These are phyloP conservation scores for Lentinula detonsa DNA, from an alignment of 768 basidiomycete genomes.

Conservation along the genomic window DNA sequence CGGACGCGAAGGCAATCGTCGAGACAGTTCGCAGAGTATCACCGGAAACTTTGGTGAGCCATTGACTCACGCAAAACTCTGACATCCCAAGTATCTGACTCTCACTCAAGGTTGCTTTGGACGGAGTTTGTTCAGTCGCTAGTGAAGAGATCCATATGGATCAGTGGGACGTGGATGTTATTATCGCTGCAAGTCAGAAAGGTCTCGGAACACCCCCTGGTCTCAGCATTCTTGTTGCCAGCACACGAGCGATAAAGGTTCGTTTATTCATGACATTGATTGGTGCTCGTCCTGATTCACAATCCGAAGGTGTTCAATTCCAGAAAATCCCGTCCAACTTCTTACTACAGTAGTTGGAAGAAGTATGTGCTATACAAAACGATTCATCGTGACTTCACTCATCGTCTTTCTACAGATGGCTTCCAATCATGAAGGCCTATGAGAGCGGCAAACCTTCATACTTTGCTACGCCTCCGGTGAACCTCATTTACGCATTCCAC, in stretches of 20 bases:
- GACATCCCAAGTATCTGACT: conserved; percentile 1
- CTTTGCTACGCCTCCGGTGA: conserved; percentile 94
- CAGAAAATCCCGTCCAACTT: conserved; percentile 57
- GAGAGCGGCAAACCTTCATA: conserved; percentile 78
- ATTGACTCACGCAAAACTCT: background rate
- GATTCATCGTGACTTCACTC: background rate
- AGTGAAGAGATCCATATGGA: conserved; percentile 95
- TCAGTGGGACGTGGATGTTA: conserved; percentile 87
- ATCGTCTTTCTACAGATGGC: conserved; percentile 47
- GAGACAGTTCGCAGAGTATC: conserved; percentile 69
- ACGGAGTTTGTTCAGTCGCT: conserved; percentile 95
- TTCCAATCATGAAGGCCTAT: conserved; percentile 93
- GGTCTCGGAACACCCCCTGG: conserved; percentile 94
- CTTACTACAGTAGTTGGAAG: conserved; percentile 90
- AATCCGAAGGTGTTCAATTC: conserved; percentile 46
- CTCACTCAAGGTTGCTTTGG: conserved; percentile 59
- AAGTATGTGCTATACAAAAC: conserved; percentile 36
- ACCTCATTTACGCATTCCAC: conserved; percentile 88
- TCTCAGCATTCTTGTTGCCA: conserved; percentile 79
- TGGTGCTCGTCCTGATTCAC: background rate
- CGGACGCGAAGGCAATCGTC: conserved; percentile 72
- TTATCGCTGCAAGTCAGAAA: conserved; percentile 84
- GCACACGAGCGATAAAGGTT: conserved; percentile 71
- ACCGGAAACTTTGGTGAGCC: conserved; percentile 72
- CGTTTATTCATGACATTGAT: background rate